These are phyloP conservation scores for Pythium scleroteichum DNA, from an alignment of 352 stramenopile genomes.

Conservation along the genomic window DNA sequence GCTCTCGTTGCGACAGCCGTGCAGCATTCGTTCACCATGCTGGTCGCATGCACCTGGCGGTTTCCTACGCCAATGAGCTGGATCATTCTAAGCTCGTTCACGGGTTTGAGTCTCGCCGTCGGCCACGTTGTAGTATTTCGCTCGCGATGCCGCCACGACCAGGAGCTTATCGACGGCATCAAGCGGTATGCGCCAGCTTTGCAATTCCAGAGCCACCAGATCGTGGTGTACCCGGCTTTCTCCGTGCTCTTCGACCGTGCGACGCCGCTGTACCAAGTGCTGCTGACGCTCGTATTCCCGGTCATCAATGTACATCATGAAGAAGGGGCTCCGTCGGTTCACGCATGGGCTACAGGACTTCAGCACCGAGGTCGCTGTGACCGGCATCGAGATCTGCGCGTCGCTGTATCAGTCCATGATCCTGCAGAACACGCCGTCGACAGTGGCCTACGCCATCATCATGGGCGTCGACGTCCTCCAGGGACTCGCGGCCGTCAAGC, in stretches of 20 bases:
- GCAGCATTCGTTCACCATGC: neutral
- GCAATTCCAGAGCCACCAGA: constrained; percentile 11
- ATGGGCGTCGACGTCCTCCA: constrained; percentile 24
- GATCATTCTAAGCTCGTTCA: neutral
- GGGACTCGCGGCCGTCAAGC: constrained; percentile 18
- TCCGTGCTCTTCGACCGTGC: constrained; percentile 22
- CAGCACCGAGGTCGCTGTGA: constrained; percentile 16
- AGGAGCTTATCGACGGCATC: neutral
- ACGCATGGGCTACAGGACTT: neutral
- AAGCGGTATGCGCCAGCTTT: constrained; percentile 1
- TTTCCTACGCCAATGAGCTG: constrained; percentile 19
- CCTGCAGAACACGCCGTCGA: constrained; percentile 20
- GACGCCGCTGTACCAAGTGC: constrained; percentile 1
- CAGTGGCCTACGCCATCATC: constrained; percentile 9
- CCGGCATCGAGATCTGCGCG: constrained; percentile 20
- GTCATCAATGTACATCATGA: constrained; percentile 19
- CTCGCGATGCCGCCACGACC: neutral
- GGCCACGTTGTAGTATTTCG: constrained; percentile 9
- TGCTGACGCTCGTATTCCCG: constrained; percentile 19
- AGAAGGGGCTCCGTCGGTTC: neutral
- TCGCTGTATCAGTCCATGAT: constrained; percentile 29
- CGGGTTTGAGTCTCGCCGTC: neutral
- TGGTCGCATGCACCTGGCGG: neutral
- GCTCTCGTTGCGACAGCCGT: neutral
- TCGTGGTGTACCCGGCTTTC: constrained; percentile 23